Percentiles rank a stretch among this genome's conserved stretches.
Conservation (phyloP, 176 grass and related monocot genomes). For the Ensete glaucum region DNA sequence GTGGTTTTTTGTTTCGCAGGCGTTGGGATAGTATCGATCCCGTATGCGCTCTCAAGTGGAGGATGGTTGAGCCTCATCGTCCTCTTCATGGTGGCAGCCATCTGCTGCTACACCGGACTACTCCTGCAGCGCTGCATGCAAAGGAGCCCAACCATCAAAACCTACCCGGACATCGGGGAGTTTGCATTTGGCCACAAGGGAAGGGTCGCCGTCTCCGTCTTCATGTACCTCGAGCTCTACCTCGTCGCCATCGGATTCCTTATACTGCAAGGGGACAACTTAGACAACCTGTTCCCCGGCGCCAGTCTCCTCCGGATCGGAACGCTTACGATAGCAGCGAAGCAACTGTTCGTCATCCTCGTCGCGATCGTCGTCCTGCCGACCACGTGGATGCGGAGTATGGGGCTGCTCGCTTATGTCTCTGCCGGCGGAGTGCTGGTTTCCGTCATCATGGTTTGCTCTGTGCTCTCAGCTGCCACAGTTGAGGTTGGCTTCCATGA, state of each 20-base stretch:
- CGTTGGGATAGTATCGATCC: conserved; percentile 70
- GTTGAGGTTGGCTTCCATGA: conserved; percentile 61
- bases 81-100: conserved; percentile 33
- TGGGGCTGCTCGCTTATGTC: conserved; percentile 56
- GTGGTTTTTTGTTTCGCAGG: conserved; percentile 23
- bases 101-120: conserved; percentile 73
- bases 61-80: conserved; percentile 73
- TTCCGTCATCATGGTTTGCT: conserved; percentile 44
- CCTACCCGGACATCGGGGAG: conserved; percentile 62
- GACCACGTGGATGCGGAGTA: conserved; percentile 70
- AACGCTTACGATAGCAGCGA: conserved; percentile 29
- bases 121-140: conserved; percentile 75
- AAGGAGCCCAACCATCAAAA: conserved; percentile 19
- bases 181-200: conserved; percentile 47
- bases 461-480: conserved; percentile 49
- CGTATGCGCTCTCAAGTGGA: conserved; percentile 61
- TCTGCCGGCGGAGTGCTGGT: conserved; percentile 61
- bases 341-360: conserved; percentile 58
- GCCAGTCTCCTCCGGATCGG: conserved; percentile 31
- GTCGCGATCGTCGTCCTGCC: conserved; percentile 52
- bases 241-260: conserved; percentile 69
- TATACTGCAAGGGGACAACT: conserved; percentile 76
- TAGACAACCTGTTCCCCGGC: conserved; percentile 66
- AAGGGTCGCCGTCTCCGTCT: conserved; percentile 44
- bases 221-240: conserved; percentile 84